phyloP scores from a whole-genome alignment of 2,329 filamentous ascomycete genomes.

The Neopestalotiopsis sp. region DNA sequence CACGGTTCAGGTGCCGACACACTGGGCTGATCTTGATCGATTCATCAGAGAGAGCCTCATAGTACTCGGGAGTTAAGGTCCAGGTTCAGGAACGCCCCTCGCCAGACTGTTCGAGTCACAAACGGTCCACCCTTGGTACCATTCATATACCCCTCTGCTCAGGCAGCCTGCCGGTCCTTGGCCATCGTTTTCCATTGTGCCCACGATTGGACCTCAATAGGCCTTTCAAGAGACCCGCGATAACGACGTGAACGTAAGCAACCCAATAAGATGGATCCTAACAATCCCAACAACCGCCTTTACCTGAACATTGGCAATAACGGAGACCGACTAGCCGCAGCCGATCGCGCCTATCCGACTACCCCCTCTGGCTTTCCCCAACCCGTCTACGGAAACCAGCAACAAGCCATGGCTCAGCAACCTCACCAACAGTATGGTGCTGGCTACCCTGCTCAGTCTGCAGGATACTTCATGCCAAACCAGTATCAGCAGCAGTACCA shows the following conservation, averaged over 20 bases:
- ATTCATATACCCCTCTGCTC: not conserved
- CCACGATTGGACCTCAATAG: not conserved
- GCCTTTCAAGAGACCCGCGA: not conserved
- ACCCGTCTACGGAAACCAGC: conserved; percentile 67
- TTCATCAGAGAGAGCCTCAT: not conserved
- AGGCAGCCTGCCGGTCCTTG: not conserved
- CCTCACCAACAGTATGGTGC: conserved; percentile 51
- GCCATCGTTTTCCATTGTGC: not conserved
- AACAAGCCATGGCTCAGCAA: conserved; percentile 39
- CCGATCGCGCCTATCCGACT: conserved; percentile 77
- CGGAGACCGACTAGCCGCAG: conserved; percentile 65
- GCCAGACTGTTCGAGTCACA: not conserved
- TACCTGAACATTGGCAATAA: conserved; percentile 71
- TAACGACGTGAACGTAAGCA: not conserved
- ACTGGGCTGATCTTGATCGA: conserved; percentile 1
- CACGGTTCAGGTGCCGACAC: not conserved
- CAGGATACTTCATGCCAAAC: conserved; percentile 66
- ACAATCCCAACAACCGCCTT: conserved; percentile 64
- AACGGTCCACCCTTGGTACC: not conserved
- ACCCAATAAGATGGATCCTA: conserved; percentile 35
- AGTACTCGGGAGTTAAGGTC: not conserved
- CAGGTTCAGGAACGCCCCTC: not conserved
- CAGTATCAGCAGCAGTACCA: conserved; percentile 54
- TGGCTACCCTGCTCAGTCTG: conserved; percentile 49
- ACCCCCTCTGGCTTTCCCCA: conserved; percentile 97